Conservation (phyloP, 139 green algal species). For the Micractinium conductrix region DNA sequence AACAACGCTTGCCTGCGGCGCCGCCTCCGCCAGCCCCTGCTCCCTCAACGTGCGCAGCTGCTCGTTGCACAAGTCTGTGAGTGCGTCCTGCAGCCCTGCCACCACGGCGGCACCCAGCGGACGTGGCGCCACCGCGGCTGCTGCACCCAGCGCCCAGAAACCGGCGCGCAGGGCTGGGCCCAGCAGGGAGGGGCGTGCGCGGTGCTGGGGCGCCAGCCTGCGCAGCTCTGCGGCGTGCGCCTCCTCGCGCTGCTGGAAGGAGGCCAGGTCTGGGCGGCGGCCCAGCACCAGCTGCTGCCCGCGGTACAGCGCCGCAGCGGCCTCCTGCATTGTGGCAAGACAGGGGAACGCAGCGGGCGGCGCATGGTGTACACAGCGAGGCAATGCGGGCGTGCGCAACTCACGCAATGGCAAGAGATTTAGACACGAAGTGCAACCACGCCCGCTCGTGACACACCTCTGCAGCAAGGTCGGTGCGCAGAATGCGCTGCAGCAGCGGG, state of each 20-base stretch:
- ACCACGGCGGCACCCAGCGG: constrained; percentile 23
- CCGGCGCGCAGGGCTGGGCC: background rate
- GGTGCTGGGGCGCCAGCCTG: constrained; percentile 9
- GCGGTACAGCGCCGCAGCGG: constrained; percentile 8
- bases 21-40: constrained; percentile 33
- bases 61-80: constrained; percentile 70
- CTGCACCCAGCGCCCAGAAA: constrained; percentile 30
- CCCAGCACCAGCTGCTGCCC: constrained; percentile 21
- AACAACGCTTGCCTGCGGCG: constrained; percentile 39
- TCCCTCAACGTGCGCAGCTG: constrained; percentile 60
- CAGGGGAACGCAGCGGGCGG: background rate
- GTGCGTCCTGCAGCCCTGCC: constrained; percentile 57
- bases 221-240: constrained; percentile 7
- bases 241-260: constrained; percentile 27
- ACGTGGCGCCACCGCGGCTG: background rate
- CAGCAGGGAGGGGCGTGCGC: constrained; percentile 25
- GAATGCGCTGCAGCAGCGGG: constrained; percentile 25
- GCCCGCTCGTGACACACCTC: background rate
- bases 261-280: constrained; percentile 1
- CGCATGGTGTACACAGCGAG: background rate
- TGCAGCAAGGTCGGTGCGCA: constrained; percentile 9
- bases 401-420: background rate
- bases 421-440: background rate
- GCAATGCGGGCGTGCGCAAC: background rate
- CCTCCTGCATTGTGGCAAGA: background rate